phyloP scores from a whole-genome alignment of 208 protist species.

The Vickermania ingenoplastis region DNA sequence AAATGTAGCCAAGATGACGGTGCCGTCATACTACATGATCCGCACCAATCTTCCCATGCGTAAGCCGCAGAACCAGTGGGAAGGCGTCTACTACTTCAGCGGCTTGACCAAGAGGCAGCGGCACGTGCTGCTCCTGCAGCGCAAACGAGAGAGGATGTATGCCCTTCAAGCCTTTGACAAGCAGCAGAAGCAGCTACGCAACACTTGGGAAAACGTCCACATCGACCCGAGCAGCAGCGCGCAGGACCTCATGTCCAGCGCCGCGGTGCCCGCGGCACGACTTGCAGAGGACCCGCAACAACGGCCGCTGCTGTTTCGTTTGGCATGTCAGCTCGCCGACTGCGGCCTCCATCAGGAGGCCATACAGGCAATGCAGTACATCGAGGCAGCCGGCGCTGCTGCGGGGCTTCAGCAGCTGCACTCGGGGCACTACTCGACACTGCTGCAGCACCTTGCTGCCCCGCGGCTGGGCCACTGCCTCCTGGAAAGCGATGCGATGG shows the following conservation, averaged over 20 bases:
- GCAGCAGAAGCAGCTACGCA: conserved; percentile 9
- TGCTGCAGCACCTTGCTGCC: conserved; percentile 40
- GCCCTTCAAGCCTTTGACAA: conserved; percentile 21
- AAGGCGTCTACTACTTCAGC: conserved; percentile 81
- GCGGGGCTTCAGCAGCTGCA: conserved; percentile 16
- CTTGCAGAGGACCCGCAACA: conserved; percentile 5
- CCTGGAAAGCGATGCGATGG: conserved; percentile 50
- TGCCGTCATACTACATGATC: conserved; percentile 86
- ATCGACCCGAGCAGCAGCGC: neutral
- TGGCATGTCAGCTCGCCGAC: conserved; percentile 32
- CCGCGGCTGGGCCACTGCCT: conserved; percentile 33
- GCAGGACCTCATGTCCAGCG: conserved; percentile 7
- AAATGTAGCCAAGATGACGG: conserved; percentile 79
- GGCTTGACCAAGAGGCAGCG: conserved; percentile 73
- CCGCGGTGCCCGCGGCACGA: conserved; percentile 2
- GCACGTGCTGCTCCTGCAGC: conserved; percentile 62
- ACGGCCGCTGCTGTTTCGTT: conserved; percentile 8
- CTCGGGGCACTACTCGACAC: conserved; percentile 34
- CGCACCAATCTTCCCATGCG: conserved; percentile 78
- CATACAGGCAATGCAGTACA: conserved; percentile 25
- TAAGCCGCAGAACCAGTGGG: conserved; percentile 82
- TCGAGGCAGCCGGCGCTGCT: conserved; percentile 20
- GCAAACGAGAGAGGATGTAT: conserved; percentile 48
- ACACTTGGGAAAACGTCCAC: neutral
- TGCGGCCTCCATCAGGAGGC: conserved; percentile 57